Evolutionary conservation across 805 yeast species (phyloP).

Genomic region (Lachancea nothofagi): DNA sequence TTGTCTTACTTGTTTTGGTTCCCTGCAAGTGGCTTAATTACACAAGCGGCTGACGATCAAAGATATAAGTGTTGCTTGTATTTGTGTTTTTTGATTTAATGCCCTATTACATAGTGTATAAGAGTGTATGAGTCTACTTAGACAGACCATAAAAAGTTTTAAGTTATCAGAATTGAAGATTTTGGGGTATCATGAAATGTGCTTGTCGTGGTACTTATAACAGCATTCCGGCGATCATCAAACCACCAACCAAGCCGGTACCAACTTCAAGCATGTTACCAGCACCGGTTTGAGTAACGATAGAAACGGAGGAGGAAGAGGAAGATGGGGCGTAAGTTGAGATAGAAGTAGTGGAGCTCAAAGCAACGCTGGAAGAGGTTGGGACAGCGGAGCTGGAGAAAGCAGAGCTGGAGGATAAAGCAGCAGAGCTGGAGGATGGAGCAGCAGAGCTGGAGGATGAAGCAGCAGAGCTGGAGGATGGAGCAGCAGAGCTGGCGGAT

Average conservation of each 20-base stretch:
- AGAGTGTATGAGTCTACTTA: too few species aligned
- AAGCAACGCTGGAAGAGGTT: constrained; percentile 30
- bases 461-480: constrained; percentile 17
- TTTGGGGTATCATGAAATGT: constrained; percentile 8
- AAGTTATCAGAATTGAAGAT: constrained; percentile 1
- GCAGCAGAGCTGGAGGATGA: constrained; percentile 22
- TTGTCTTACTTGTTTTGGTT: too few species aligned
- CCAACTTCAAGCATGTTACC: constrained; percentile 40
- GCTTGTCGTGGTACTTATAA: constrained; percentile 6
- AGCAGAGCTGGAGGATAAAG: constrained; percentile 21
- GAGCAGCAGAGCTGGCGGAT: constrained; percentile 14
- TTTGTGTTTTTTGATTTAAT: neutral
- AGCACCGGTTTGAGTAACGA: constrained; percentile 31
- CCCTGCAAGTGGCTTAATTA: too few species aligned
- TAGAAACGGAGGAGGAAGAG: constrained; percentile 48
- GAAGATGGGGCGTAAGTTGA: constrained; percentile 9
- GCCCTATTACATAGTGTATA: neutral
- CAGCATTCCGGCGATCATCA: constrained; percentile 14
- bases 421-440: constrained; percentile 22
- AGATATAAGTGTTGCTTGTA: neutral
- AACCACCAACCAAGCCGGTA: constrained; percentile 23
- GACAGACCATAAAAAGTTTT: neutral
- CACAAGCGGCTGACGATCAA: neutral
- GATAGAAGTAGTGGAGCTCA: constrained; percentile 38
- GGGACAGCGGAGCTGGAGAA: constrained; percentile 32